Evolutionary conservation across 2,329 filamentous ascomycete species (phyloP), one percentile per base, ranked within the genome.

Genomic region (Talaromyces sp.): DNA sequence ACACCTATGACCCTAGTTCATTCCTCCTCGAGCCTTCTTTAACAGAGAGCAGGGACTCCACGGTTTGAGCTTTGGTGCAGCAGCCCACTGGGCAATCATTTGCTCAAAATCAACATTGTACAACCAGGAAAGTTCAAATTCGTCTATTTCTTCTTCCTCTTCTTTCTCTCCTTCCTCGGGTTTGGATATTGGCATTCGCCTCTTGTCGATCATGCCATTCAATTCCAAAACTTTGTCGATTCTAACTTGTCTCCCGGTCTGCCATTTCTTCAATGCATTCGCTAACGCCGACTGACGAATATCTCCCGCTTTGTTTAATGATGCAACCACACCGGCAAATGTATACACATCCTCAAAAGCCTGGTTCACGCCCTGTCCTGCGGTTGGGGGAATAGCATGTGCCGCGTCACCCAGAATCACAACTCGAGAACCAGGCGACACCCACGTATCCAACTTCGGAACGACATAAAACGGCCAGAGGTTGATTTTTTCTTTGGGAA

Each of bases 371-470:
- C 85, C 85, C 1, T 85, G 80, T 0, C 84, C 85, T 54, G 85
- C 81, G 41, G 84, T 81, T 0, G 85, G 85, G 0, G 84, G 83
- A 43, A 82, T 82, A 0, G 84, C 85, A 67, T 88, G 85, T 0
- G 85, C 86, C 0, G 85, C 84, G 66, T 88, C 85, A 14, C 85
- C 86, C 14, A 61, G 21, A 12, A 61, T 58, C 17, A 55, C 59
- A 31, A 57, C 56, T 1, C 52, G 57, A 26, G 50, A 43, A 9
- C 24, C 54, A 7, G 19, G 14, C 5, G 58, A 57, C 6, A 57
- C 50, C 61, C 58, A 62, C 1, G 50, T 55, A 14, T 62, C 58
- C 29, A 62, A 31, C 19, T 60, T 62, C 1, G 61, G 61, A 12
- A 62, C 58, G 14, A 60, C 29, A 21, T 62, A 54, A 41, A 60